These are phyloP conservation scores for Sugiyamaella marilandica DNA, from an alignment of 805 yeast genomes.

Conservation along the genomic window DNA sequence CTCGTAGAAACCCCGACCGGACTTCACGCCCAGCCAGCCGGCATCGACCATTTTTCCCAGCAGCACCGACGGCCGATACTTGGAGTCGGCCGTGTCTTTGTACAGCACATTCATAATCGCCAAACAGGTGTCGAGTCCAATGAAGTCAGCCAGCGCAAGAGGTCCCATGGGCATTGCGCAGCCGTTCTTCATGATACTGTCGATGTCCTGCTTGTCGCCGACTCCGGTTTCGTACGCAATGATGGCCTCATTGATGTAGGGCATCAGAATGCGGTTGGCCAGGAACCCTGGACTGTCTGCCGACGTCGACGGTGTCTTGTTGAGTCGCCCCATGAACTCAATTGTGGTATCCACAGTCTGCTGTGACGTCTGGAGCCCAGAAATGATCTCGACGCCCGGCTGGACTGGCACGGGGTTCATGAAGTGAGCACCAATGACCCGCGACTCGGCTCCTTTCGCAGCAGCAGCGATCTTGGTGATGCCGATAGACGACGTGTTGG, in stretches of 20 bases:
- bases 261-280: slow-evolving; percentile 40
- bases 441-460: slow-evolving; percentile 37
- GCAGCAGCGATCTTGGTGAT: slow-evolving; percentile 42
- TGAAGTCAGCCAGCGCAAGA: slow-evolving; percentile 39
- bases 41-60: slow-evolving; percentile 39
- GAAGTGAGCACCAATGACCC: slow-evolving; percentile 41
- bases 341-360: slow-evolving; percentile 32
- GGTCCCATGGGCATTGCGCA: slow-evolving; percentile 48
- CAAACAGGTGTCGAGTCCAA: slow-evolving; percentile 41
- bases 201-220: slow-evolving; percentile 39
- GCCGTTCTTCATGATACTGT: slow-evolving; percentile 41
- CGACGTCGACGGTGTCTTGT: slow-evolving; percentile 36
- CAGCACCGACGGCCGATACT: slow-evolving; percentile 38
- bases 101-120: slow-evolving; percentile 40
- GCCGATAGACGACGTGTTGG: slow-evolving; percentile 41
- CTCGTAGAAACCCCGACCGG: slow-evolving; percentile 40
- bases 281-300: slow-evolving; percentile 41
- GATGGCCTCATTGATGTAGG: slow-evolving; percentile 43
- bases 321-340: slow-evolving; percentile 33
- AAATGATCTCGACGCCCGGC: slow-evolving; percentile 40
- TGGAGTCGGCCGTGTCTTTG: slow-evolving; percentile 38
- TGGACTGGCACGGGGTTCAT: slow-evolving; percentile 46
- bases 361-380: slow-evolving; percentile 38
- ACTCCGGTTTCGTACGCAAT: slow-evolving; percentile 37
- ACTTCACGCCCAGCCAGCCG: slow-evolving; percentile 39